Base-by-base conservation (phyloP, 1,284 basidiomycete genomes). In the Apiotrichum akiyoshidainum region DNA sequence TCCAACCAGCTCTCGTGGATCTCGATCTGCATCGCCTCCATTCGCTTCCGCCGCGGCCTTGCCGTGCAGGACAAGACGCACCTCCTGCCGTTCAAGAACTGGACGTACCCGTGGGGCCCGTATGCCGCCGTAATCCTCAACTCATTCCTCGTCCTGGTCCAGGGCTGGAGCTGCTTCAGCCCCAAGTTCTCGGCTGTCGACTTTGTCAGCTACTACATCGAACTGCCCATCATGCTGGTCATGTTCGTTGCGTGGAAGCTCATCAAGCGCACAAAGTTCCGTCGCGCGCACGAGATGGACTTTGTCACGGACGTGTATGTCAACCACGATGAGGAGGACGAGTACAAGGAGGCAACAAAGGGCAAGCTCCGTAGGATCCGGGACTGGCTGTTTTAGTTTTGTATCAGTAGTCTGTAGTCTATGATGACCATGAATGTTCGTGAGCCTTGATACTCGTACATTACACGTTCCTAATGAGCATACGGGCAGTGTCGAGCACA, bases 21-120 rank as follows among this genome's bases (percentile, higher is more conserved):
- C 71, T 88, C 86, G 61, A 94, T 94, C 69, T 81, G 81, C 45
- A 65, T 92, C 51, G 89, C 87, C 7, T 92, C 92, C 73, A 75
- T 90, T 57, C 86, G 88, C 42, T 94, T 94, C 81, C 81, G 89
- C 71, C 73, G 80, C 8, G 92, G 89, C 42, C 73, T 88, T 72
- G 86, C 86, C 68, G 85, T 77, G 1, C 92, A 95, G 70, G 87
- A 87, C 31, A 69, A 72, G 57, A 54, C 65, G 34, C 69, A 90
- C 51, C 81, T 78, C 3, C 82, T 95, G 10, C 91, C 91, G 0
- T 73, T 69, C 60, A 75, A 74, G 21, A 76, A 75, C 57, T 73
- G 66, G 60, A 71, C 73, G 45, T 68, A 71, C 48, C 67, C 68
- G 4, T 66, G 42, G 45, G 60, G 66, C 1, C 66, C 68, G 22